Evolutionary conservation across 768 basidiomycete genomes (phyloP).

Genomic region (Calocera cornea): DNA sequence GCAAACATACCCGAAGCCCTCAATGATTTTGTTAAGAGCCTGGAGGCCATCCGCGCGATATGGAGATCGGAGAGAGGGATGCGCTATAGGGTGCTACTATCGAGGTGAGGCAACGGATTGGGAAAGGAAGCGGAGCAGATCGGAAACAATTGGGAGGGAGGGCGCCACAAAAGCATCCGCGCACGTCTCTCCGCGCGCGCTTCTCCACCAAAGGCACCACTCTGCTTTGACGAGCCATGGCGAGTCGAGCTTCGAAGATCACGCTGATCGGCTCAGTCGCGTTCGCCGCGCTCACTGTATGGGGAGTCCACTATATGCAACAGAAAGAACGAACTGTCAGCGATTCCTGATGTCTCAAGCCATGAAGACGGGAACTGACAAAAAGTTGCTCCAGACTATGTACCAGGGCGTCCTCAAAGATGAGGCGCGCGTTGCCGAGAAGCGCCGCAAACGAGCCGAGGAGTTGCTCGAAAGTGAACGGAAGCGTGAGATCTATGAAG

Average conservation of each 20-base stretch:
- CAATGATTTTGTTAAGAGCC: conserved; percentile 3
- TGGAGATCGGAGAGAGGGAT: not conserved
- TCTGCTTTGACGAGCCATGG: not conserved
- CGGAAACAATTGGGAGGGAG: not conserved
- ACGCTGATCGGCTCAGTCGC: conserved; percentile 56
- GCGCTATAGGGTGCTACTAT: not conserved
- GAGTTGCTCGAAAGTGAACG: conserved; percentile 34
- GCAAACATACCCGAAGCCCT: not conserved
- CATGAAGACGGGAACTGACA: not conserved
- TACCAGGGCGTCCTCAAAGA: conserved; percentile 81
- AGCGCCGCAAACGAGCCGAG: conserved; percentile 51
- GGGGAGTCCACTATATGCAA: conserved; percentile 83
- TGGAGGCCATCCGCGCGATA: conserved; percentile 1
- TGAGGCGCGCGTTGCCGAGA: conserved; percentile 64
- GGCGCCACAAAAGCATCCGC: not conserved
- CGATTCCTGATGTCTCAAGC: not conserved
- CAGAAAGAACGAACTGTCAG: conserved; percentile 64
- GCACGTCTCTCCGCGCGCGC: not conserved
- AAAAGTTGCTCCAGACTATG: conserved; percentile 49
- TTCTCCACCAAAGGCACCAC: not conserved
- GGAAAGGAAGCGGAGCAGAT: not conserved
- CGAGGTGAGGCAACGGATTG: not conserved
- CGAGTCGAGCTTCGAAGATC: conserved; percentile 44
- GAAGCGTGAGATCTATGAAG: conserved; percentile 12
- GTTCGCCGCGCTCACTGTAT: conserved; percentile 58